Percentiles rank a stretch among this genome's conserved stretches.
Evolutionary conservation across 768 basidiomycete genomes (phyloP).

Genomic region (Phlebiopsis gigantea): DNA sequence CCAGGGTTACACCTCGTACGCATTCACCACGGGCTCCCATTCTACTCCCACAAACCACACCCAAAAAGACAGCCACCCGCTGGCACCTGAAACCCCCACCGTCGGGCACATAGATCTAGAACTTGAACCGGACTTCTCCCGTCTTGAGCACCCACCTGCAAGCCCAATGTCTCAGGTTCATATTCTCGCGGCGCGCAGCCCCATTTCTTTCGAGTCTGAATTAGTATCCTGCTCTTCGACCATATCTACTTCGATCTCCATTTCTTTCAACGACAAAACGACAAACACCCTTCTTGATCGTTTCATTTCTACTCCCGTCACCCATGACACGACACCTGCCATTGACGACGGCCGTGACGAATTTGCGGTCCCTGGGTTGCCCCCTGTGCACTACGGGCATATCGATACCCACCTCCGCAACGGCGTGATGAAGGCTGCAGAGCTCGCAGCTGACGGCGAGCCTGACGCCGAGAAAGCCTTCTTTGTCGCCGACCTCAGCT

Average conservation of each 20-base stretch:
- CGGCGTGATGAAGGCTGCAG: constrained; percentile 65
- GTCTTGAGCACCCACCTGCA: background rate
- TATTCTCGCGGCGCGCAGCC: constrained; percentile 34
- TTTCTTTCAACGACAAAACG: constrained; percentile 19
- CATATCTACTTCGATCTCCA: constrained; percentile 15
- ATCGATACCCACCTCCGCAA: constrained; percentile 70
- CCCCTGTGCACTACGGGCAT: constrained; percentile 63
- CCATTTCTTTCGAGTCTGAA: constrained; percentile 27
- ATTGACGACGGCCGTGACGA: constrained; percentile 30
- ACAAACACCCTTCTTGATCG: constrained; percentile 18
- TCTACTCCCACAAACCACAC: background rate
- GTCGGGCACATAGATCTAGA: constrained; percentile 18
- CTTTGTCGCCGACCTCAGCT: constrained; percentile 90
- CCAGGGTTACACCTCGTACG: constrained; percentile 30
- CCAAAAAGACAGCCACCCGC: constrained; percentile 1
- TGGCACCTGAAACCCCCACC: constrained; percentile 11
- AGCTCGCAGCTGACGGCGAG: constrained; percentile 44
- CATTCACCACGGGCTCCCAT: background rate
- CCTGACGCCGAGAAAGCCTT: constrained; percentile 89
- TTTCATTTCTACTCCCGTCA: constrained; percentile 8
- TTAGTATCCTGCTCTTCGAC: constrained; percentile 22
- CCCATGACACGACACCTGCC: constrained; percentile 3
- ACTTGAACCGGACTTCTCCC: constrained; percentile 13
- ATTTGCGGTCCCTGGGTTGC: constrained; percentile 53
- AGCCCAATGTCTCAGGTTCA: constrained; percentile 54